These are phyloP conservation scores for Lipomyces mesembrius DNA, from an alignment of 805 yeast species.

Conservation along the genomic window DNA sequence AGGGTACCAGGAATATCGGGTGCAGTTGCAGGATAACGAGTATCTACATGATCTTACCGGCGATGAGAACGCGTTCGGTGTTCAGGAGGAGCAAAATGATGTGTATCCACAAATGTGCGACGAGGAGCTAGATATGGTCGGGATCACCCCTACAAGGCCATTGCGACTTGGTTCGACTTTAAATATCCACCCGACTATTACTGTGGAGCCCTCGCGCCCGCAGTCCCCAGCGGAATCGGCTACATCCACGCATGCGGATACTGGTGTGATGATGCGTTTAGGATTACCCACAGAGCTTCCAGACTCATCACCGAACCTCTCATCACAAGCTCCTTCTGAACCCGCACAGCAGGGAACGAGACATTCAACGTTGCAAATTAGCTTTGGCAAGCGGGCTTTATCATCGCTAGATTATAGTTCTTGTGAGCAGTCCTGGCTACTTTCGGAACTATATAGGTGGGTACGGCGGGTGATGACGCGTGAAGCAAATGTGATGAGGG, in stretches of 20 bases:
- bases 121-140: background rate
- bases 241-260: constrained; percentile 29
- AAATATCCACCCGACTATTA: background rate
- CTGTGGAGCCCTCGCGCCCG: constrained; percentile 5
- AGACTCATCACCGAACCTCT: background rate
- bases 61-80: background rate
- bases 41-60: constrained; percentile 4
- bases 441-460: constrained; percentile 25
- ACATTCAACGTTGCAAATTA: background rate
- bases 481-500: constrained; percentile 28
- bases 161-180: constrained; percentile 9
- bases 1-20: background rate
- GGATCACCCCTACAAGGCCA: background rate
- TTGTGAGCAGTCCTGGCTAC: constrained; percentile 25
- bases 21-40: constrained; percentile 4
- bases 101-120: background rate
- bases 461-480: constrained; percentile 24
- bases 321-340: background rate
- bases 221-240: constrained; percentile 26
- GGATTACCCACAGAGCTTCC: constrained; percentile 19
- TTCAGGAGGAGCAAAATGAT: background rate
- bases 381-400: background rate
- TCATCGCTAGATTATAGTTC: background rate
- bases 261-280: constrained; percentile 16
- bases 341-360: background rate